Base-by-base conservation (phyloP, 805 yeast species). In the Hanseniaspora singularis region DNA sequence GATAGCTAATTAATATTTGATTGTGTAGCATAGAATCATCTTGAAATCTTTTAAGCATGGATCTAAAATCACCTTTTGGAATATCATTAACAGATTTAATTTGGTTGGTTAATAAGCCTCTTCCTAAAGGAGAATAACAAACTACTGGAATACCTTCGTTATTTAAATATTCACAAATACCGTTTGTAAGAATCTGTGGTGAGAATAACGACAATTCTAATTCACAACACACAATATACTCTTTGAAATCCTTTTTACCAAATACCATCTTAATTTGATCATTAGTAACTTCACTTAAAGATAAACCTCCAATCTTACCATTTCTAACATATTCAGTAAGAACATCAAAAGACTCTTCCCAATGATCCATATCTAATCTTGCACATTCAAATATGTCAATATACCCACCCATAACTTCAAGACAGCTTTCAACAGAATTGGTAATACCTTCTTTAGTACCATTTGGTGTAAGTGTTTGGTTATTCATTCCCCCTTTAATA, bases 91-190 rank as follows among this genome's bases (percentile, higher is more conserved):
- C 54, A 5, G 70, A 61, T 22, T 63, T 74, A 45, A 77, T 62
- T 28, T 56, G 51, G 49, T 92, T 94, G 3, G 89, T 78, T 46
- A 87, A 68, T 51, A 79, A 65, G 1, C 95, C 96, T 55, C 83
- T 71, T 9, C 87, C 80, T 47, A 87, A 68, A 26, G 96, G 96
- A 26, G 94, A 81, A 63, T 87, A 87, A 22, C 87, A 83, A 49
- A 84, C 67, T 26, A 84, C 66, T 12, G 92, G 81, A 48, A 87
- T 72, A 14, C 68, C 68, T 28, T 70, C 62, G 51, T 79, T 75
- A 18, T 73, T 69, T 52, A 80, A 74, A 4, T 72, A 70, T 3
- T 69, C 73, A 51, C 79, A 72, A 18, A 81, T 69, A 1, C 89
- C 95, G 57, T 81, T 76, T 2, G 59, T 50, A 37, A 76, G 57